Base-by-base conservation (phyloP, 1,139 yeast genomes). In the Suzukiozyma palmioleophila region DNA sequence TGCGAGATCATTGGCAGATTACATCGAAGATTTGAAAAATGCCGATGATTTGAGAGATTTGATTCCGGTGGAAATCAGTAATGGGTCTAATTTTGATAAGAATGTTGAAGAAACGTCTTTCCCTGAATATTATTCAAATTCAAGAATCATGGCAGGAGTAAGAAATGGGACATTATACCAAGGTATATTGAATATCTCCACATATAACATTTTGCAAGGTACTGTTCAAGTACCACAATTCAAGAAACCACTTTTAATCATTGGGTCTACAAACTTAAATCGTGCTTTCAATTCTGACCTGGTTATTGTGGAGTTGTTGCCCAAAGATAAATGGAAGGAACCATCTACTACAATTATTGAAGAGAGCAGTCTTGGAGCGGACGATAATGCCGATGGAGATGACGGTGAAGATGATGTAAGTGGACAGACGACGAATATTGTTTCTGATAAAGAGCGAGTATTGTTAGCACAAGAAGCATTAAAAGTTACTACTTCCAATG, bases 281-380 rank as follows among this genome's bases (percentile, higher is more conserved):
- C 79, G 99, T 58, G 87, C 94, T 0, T 89, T 92, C 62, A 87
- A 87, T 52, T 90, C 96, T 27, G 99, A 94, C 55, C 77, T 81
- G 15, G 97, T 94, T 12, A 86, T 89, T 38, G 89, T 94, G 5
- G 97, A 94, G 62, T 68, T 94, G 34, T 69, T 94, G 37, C 97
- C 97, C 2, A 78, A 85, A 51, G 73, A 75, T 30, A 81, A 87
- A 57, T 94, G 98, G 98, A 84, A 85, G 53, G 82, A 80, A 37
- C 96, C 96, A 3, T 81, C 95, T 0, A 66, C 84, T 3, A 79
- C 84, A 36, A 82, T 88, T 36, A 66, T 90, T 35, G 97, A 89
- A 53, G 95, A 87, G 45, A 82, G 76, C 39, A 68, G 73, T 26
- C 65, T 80, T 32, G 79, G 79, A 38, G 79, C 75, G n/a, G 73